These are phyloP conservation scores for Micromonas pusilla DNA, from an alignment of 139 green algal species.

Conservation along the genomic window DNA sequence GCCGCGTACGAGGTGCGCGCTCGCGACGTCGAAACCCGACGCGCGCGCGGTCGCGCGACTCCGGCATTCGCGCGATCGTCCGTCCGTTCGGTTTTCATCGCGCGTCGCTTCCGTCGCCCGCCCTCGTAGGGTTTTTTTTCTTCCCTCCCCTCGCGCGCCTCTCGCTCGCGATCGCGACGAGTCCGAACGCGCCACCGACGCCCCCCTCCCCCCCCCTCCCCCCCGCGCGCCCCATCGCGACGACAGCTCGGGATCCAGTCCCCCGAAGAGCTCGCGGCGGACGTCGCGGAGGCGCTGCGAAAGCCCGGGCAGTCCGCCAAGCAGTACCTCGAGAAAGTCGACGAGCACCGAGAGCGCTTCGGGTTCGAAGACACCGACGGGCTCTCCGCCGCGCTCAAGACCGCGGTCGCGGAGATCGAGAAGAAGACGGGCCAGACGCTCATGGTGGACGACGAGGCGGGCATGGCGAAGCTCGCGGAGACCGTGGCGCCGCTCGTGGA, in stretches of 20 bases:
- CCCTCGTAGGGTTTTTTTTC: neutral
- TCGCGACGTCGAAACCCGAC: too few species aligned
- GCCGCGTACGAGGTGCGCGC: slow-evolving; percentile 6
- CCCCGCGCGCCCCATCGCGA: too few species aligned
- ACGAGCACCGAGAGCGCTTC: neutral
- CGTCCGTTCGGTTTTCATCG: neutral
- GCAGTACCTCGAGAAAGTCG: neutral
- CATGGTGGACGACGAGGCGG: neutral
- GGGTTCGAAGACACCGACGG: neutral
- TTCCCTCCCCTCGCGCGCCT: neutral
- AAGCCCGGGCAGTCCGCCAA: too few species aligned
- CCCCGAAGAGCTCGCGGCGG: too few species aligned
- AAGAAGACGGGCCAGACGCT: neutral
- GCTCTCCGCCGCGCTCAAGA: neutral
- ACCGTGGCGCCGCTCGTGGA: neutral
- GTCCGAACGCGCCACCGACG: too few species aligned
- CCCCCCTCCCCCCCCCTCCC: too few species aligned
- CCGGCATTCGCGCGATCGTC: neutral
- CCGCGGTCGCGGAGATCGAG: neutral
- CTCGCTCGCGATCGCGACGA: too few species aligned
- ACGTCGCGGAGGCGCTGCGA: too few species aligned
- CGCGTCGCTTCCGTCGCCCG: neutral
- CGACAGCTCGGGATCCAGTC: too few species aligned
- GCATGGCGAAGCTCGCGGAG: neutral
- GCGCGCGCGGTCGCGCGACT: too few species aligned